Evolutionary conservation across 2,329 filamentous ascomycete genomes (phyloP).

Genomic region (Elsinoe perseae): DNA sequence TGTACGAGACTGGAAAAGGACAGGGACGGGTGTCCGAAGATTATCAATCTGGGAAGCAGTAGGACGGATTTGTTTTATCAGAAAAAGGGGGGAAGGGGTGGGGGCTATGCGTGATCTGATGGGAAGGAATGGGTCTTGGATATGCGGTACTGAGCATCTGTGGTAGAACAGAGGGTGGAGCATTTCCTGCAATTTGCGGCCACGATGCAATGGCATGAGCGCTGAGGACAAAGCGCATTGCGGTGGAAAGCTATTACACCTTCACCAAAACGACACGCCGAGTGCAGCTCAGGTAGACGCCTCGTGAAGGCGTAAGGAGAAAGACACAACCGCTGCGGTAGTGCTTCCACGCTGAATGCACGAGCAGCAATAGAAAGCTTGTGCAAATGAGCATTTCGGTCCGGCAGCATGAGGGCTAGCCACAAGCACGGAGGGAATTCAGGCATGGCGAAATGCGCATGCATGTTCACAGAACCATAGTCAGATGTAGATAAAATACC

Average conservation of each 20-base stretch:
- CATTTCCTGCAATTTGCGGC: background rate
- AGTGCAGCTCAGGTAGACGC: no score
- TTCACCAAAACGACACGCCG: no score
- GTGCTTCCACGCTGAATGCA: no score
- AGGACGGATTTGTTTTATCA: conserved; percentile 83
- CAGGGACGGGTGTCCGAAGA: conserved; percentile 95
- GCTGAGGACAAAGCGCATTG: no score
- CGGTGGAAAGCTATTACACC: no score
- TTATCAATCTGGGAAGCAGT: conserved; percentile 93
- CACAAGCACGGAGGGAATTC: no score
- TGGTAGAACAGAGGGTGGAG: background rate
- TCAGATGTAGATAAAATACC: background rate
- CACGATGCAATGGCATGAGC: no score
- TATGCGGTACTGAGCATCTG: background rate
- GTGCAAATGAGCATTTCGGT: no score
- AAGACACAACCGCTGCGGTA: no score
- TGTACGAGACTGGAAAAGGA: conserved; percentile 96
- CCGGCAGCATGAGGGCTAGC: no score
- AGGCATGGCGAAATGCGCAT: background rate
- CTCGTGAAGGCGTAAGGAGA: no score
- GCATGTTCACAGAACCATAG: background rate
- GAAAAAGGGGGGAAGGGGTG: conserved; percentile 47
- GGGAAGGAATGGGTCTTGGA: background rate
- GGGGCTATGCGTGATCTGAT: background rate
- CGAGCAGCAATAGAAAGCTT: no score